Evolutionary conservation across 257 asterid species (phyloP), one percentile per base, ranked within the genome.

Genomic region (Plantago major): DNA sequence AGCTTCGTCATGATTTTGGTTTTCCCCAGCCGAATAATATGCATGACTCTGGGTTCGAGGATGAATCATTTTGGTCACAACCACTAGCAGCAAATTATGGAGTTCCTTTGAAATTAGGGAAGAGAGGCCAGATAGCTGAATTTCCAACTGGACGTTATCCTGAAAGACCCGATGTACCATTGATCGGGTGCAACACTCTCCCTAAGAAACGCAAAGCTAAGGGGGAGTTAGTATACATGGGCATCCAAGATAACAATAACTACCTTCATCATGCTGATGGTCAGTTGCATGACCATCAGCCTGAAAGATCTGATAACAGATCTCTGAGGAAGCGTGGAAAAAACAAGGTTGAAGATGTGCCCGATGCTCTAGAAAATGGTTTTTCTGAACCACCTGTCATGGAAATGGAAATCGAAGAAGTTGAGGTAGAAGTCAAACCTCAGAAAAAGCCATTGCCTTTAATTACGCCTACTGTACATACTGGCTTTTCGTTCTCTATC

Each of bases 401-500:
- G 71, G 83, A 71, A 71, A 73, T 73, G 62, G 86, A 74, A 75
- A 70, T 74, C 62, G 96, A 76, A 71, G 95, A 76, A 30, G 73
- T 71, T 48, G 90, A 88, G 74, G 67, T 75, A 42, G 94, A 88
- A 68, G 58, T 64, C 45, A 88, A 84, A 71, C 89, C 83, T 1
- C 92, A 75, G 71, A 93, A 85, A 60, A 89, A 89, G 80, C 78
- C 91, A 33, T 81, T 83, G 72, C 85, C 78, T 69, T 70, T 82
- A 66, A 93, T 93, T 47, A 85, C 89, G 45, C 99, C 99, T 43
- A 85, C 95, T 4, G 90, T 89, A 64, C 97, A 82, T 58, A 85
- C 84, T 30, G 94, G 85, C 72, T 90, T 93, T 72, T 89, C 99
- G 49, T 87, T 93, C 82, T 89, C 97, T 69, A 71, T 90, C 55